Percentiles rank a stretch among this genome's conserved stretches.
Conservation (phyloP, 495 filamentous ascomycete species). For the Evernia prunastri region DNA sequence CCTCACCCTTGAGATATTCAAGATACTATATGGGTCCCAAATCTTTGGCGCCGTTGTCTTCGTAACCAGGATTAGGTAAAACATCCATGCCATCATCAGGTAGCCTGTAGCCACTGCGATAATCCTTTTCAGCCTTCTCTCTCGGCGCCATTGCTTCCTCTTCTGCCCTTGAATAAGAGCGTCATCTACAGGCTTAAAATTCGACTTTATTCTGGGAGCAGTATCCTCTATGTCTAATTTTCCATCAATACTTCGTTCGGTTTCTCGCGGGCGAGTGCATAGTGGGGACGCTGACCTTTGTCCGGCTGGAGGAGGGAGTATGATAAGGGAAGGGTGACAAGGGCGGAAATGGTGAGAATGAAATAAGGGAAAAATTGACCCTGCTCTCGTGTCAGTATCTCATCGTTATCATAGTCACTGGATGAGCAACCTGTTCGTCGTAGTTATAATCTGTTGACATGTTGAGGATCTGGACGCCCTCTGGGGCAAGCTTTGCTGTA, state of each 20-base stretch:
- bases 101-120: constrained; percentile 70
- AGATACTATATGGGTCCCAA: constrained; percentile 94
- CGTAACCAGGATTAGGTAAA: constrained; percentile 79
- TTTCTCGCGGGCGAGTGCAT: not conserved
- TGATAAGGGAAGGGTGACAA: constrained; percentile 86
- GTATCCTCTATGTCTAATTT: constrained; percentile 56
- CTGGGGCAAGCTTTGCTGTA: not conserved
- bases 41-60: constrained; percentile 66
- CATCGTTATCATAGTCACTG: not conserved
- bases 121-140: constrained; percentile 82
- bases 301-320: constrained; percentile 74
- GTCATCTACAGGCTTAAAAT: constrained; percentile 73
- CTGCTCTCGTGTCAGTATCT: constrained; percentile 38
- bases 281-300: constrained; percentile 50
- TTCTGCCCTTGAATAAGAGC: constrained; percentile 80
- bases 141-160: constrained; percentile 81
- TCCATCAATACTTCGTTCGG: not conserved
- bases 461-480: constrained; percentile 33
- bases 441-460: constrained; percentile 98
- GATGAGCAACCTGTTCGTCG: constrained; percentile 67
- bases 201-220: constrained; percentile 61
- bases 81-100: constrained; percentile 82
- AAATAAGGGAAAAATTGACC: constrained; percentile 99
- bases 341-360: constrained; percentile 79
- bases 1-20: constrained; percentile 72